These are phyloP conservation scores for Alternaria burnsii DNA, from an alignment of 2,329 filamentous ascomycete genomes.

Conservation along the genomic window DNA sequence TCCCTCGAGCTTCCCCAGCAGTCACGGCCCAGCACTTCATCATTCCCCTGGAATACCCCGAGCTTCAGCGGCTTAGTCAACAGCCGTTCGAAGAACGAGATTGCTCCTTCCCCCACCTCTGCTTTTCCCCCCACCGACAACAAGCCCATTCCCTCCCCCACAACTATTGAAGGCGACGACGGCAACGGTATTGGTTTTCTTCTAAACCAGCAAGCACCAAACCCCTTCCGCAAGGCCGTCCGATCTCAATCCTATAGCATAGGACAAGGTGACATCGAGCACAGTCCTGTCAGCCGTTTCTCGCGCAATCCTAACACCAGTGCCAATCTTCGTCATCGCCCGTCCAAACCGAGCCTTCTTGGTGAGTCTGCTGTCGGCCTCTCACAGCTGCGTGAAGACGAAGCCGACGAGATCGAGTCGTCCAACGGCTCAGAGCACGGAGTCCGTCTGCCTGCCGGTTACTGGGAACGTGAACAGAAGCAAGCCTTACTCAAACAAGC, in stretches of 20 bases:
- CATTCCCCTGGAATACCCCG: slow-evolving; percentile 56
- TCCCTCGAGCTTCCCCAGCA: slow-evolving; percentile 67
- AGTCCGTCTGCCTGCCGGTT: slow-evolving; percentile 47
- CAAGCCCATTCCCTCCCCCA: slow-evolving; percentile 35
- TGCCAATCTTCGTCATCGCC: slow-evolving; percentile 72
- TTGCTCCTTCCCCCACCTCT: slow-evolving; percentile 47
- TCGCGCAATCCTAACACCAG: slow-evolving; percentile 54
- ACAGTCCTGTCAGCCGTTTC: slow-evolving; percentile 55
- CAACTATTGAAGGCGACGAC: slow-evolving; percentile 59
- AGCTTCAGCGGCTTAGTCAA: slow-evolving; percentile 36
- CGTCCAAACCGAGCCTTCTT: slow-evolving; percentile 79
- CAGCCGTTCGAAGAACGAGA: slow-evolving; percentile 42
- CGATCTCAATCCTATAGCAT: slow-evolving; percentile 97
- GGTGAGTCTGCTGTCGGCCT: slow-evolving; percentile 61
- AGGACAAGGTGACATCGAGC: slow-evolving; percentile 75
- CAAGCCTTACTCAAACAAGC: slow-evolving; percentile 49
- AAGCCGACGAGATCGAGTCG: slow-evolving; percentile 71
- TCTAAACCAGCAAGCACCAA: slow-evolving; percentile 67
- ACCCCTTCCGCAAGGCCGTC: slow-evolving; percentile 91
- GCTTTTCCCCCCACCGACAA: slow-evolving; percentile 36
- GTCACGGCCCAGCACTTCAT: slow-evolving; percentile 50
- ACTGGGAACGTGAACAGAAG: slow-evolving; percentile 45
- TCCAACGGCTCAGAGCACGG: slow-evolving; percentile 65
- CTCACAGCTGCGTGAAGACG: slow-evolving; percentile 49
- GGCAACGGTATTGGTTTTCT: slow-evolving; percentile 52